phyloP scores from a whole-genome alignment of 2,329 filamentous ascomycete genomes.

The Curvularia lunata region DNA sequence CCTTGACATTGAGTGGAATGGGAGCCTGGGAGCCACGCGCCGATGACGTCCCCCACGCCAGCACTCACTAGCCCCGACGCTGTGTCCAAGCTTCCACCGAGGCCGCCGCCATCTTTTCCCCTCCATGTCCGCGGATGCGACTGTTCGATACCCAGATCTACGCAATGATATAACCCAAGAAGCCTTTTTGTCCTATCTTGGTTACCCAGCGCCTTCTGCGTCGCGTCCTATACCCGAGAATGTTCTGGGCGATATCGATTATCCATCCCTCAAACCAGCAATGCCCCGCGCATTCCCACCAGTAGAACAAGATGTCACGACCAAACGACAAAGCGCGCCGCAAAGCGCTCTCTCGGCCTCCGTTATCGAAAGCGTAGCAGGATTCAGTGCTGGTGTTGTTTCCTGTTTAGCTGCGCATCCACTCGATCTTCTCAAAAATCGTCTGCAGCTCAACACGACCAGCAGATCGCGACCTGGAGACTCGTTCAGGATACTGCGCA shows the following conservation, averaged over 20 bases:
- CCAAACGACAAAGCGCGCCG: constrained; percentile 42
- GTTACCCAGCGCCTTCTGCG: constrained; percentile 2
- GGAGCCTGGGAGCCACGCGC: neutral
- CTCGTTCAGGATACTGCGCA: constrained; percentile 60
- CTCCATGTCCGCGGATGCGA: constrained; percentile 4
- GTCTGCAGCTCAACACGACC: constrained; percentile 70
- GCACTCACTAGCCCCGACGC: constrained; percentile 4
- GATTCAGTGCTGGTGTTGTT: constrained; percentile 84
- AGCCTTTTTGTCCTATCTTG: neutral
- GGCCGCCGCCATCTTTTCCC: constrained; percentile 13
- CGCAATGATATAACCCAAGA: constrained; percentile 14
- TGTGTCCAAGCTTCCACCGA: constrained; percentile 23
- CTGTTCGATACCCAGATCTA: neutral
- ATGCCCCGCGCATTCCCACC: constrained; percentile 60
- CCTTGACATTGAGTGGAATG: neutral
- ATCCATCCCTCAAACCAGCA: constrained; percentile 22
- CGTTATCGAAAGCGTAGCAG: constrained; percentile 84
- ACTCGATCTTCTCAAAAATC: constrained; percentile 94
- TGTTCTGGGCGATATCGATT: constrained; percentile 25
- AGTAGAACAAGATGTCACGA: constrained; percentile 49
- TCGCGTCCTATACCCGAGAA: constrained; percentile 22
- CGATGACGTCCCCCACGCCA: constrained; percentile 9
- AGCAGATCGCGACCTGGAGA: constrained; percentile 57
- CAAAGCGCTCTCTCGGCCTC: constrained; percentile 63
- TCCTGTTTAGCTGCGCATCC: constrained; percentile 90